Percentiles rank a stretch among this genome's conserved stretches.
Conservation (phyloP, 1,284 basidiomycete species). For the Ganoderma lucidum region DNA sequence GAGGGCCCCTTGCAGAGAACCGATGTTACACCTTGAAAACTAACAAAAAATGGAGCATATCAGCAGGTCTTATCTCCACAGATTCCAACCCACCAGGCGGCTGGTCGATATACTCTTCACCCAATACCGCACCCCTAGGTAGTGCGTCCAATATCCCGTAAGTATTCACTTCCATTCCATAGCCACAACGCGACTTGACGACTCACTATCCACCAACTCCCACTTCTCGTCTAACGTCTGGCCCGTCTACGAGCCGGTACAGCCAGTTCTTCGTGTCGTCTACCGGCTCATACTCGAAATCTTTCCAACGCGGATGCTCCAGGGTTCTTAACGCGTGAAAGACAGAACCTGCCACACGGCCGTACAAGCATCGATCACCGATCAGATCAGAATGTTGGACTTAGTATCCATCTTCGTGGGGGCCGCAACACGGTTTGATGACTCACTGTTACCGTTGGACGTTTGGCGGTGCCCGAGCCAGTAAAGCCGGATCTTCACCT, state of each 20-base stretch:
- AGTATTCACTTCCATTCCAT: neutral
- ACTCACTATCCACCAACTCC: neutral
- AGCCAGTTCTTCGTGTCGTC: neutral
- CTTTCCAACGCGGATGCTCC: neutral
- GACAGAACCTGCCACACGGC: neutral
- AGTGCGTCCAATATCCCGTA: neutral
- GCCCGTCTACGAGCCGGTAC: neutral
- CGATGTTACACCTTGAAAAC: too few relatives aligned
- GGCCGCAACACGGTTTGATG: too few relatives aligned
- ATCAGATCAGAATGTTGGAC: too few relatives aligned
- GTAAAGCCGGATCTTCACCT: too few relatives aligned
- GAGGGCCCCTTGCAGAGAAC: too few relatives aligned
- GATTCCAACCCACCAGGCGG: neutral
- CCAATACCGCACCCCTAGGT: neutral
- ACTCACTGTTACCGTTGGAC: too few relatives aligned
- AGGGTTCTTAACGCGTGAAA: neutral
- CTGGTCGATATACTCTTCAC: neutral
- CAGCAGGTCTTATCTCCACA: neutral
- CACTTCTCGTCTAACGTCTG: neutral
- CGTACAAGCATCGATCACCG: neutral
- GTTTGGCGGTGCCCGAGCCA: too few relatives aligned
- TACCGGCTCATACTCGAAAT: neutral
- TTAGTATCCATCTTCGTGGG: too few relatives aligned
- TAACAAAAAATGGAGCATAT: too few relatives aligned
- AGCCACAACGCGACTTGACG: neutral